Base-by-base conservation (phyloP, 441 rosid genomes). In the Flueggea neowawraea region DNA sequence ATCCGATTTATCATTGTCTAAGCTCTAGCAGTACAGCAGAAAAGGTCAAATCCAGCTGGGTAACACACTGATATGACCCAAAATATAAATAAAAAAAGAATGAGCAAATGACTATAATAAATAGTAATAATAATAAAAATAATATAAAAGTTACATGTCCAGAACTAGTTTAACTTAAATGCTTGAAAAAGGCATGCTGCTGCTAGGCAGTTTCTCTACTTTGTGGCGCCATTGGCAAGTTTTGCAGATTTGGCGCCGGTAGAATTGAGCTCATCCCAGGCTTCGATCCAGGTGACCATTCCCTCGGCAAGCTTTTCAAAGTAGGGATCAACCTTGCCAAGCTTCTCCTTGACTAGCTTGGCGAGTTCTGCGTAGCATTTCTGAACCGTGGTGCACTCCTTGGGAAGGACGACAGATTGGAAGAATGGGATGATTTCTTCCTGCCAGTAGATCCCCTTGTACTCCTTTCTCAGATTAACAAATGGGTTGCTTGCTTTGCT, bases 241-340 rank as follows among this genome's bases (percentile, higher is more conserved):
- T 60, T 67, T 13, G 67, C 75, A 36, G 73, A 33, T 57, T 64
- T 65, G 6, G 5, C 45, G 12, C 45, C 63, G 0, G 70, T 57
- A 14, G 90, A 79, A 87, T 88, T 90, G 68, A 93, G 89, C 70
- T 90, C 97, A 57, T 90, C 96, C 98, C 98, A 93, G 47, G 98
- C 97, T 31, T 93, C 96, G 31, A 93, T 86, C 98, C 98, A 93
- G n/a, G 96, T 90, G 52, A 87, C 87, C 98, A 93, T 93, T 63
- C 96, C 93, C 69, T 90, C 95, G 0, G 90, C 87, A 44, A 93
- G 79, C 83, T 89, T 89, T 67, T 61, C 74, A 61, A 91, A 91
- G 91, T 91, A 91, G 3, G 87, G 88, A 67, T 91, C 97, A 36
- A 83, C 57, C 69, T 78, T 67, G 50, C 91, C 80, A 0, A 91